These are phyloP conservation scores for Lecanosticta acicola DNA, from an alignment of 2,329 filamentous ascomycete genomes.

Conservation along the genomic window DNA sequence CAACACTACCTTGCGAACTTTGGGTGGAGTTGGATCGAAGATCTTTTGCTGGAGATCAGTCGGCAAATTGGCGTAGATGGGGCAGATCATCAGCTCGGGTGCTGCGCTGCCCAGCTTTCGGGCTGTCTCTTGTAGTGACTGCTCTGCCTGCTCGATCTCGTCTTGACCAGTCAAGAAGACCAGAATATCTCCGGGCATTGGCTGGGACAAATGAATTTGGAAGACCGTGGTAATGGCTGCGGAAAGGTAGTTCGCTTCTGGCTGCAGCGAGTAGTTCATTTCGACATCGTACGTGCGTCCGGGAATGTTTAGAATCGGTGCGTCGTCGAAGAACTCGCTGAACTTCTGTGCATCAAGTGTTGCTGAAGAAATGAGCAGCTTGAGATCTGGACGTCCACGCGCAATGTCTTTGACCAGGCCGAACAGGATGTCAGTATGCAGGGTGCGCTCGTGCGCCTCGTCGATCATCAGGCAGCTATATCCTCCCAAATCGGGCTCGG, in stretches of 20 bases:
- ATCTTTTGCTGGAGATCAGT: slow-evolving; percentile 88
- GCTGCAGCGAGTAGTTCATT: slow-evolving; percentile 82
- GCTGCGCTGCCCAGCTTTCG: slow-evolving; percentile 79
- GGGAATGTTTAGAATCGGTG: slow-evolving; percentile 90
- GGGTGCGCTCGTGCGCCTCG: slow-evolving; percentile 90
- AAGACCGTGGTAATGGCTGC: slow-evolving; percentile 91
- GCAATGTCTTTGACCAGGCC: slow-evolving; percentile 85
- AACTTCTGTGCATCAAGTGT: slow-evolving; percentile 95
- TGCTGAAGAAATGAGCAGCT: slow-evolving; percentile 85
- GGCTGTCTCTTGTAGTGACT: slow-evolving; percentile 77
- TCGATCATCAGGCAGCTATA: slow-evolving; percentile 95
- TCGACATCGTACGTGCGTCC: slow-evolving; percentile 85
- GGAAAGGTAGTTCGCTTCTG: slow-evolving; percentile 88
- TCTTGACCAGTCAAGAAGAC: slow-evolving; percentile 95
- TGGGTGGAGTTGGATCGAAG: slow-evolving; percentile 84
- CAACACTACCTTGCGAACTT: slow-evolving; percentile 82
- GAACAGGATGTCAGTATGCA: slow-evolving; percentile 84
- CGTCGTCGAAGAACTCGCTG: slow-evolving; percentile 82
- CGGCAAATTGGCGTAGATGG: slow-evolving; percentile 90
- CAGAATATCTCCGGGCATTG: slow-evolving; percentile 73
- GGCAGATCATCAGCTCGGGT: slow-evolving; percentile 81
- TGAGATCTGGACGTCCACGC: slow-evolving; percentile 74
- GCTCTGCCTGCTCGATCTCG: slow-evolving; percentile 85
- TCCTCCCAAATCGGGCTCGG: slow-evolving; percentile 72
- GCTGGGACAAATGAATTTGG: slow-evolving; percentile 86